These are phyloP conservation scores for Przewalskia tangutica DNA, from an alignment of 257 asterid species.

Conservation along the genomic window DNA sequence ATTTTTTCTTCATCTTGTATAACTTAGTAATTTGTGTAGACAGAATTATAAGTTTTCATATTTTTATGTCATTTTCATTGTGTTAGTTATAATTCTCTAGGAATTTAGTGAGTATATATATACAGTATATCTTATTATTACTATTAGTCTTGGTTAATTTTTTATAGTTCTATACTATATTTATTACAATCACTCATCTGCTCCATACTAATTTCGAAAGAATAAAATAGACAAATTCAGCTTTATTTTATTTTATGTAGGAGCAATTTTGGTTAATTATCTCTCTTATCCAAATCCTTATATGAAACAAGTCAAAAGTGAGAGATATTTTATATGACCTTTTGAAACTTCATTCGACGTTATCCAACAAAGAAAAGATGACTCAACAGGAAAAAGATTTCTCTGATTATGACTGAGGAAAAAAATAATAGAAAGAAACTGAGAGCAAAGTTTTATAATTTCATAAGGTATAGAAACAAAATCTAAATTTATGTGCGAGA, in stretches of 20 bases:
- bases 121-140: no score
- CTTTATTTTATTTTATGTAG: not conserved
- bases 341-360: not conserved
- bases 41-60: not conserved
- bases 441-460: not conserved
- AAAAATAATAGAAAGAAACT: not conserved
- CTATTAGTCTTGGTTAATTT: no score
- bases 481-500: no score
- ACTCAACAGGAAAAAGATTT: not conserved
- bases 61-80: not conserved
- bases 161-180: no score
- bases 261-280: not conserved
- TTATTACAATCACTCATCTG: no score
- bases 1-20: not conserved
- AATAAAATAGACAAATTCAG: not conserved
- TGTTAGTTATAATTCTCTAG: not conserved
- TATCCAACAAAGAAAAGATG: not conserved
- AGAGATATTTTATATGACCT: not conserved
- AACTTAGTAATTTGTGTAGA: not conserved
- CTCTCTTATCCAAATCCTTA: not conserved
- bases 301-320: not conserved
- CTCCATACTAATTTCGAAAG: no score
- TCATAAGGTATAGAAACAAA: not conserved
- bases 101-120: no score
- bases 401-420: not conserved